These are phyloP conservation scores for Hirschioporus abietinus DNA, from an alignment of 768 basidiomycete genomes.

Conservation along the genomic window DNA sequence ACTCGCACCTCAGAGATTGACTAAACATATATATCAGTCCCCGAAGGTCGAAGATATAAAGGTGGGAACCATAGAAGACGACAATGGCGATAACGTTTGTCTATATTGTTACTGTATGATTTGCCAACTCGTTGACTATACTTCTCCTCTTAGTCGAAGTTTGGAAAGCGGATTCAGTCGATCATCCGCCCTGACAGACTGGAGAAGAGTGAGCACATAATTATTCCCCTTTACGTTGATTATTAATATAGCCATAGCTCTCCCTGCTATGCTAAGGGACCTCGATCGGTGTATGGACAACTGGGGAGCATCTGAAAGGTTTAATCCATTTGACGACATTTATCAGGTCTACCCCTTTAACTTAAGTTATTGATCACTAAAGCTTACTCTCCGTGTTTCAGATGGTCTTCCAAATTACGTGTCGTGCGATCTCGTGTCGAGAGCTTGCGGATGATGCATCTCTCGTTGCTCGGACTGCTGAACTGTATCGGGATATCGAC, in stretches of 20 bases:
- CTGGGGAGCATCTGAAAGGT: conserved; percentile 59
- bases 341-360: no score
- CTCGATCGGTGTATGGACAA: conserved; percentile 51
- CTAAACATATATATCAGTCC: conserved; percentile 13
- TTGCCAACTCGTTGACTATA: conserved; percentile 63
- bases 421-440: conserved; percentile 58
- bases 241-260: conserved; percentile 42
- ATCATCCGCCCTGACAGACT: conserved; percentile 61
- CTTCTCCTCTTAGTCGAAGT: conserved; percentile 55
- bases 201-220: conserved; percentile 22
- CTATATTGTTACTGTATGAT: conserved; percentile 34
- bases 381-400: conserved; percentile 11
- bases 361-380: no score
- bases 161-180: conserved; percentile 50
- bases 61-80: conserved; percentile 18
- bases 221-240: no score
- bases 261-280: conserved; percentile 61
- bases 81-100: background rate
- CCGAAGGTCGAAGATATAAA: conserved; percentile 21
- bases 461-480: conserved; percentile 56
- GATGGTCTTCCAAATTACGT: conserved; percentile 68
- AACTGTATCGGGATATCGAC: conserved; percentile 65
- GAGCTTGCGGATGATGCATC: conserved; percentile 67
- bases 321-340: conserved; percentile 68
- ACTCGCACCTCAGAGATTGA: conserved; percentile 1